These are phyloP conservation scores for Firmiana major DNA, from an alignment of 345 rosid genomes.

Conservation along the genomic window DNA sequence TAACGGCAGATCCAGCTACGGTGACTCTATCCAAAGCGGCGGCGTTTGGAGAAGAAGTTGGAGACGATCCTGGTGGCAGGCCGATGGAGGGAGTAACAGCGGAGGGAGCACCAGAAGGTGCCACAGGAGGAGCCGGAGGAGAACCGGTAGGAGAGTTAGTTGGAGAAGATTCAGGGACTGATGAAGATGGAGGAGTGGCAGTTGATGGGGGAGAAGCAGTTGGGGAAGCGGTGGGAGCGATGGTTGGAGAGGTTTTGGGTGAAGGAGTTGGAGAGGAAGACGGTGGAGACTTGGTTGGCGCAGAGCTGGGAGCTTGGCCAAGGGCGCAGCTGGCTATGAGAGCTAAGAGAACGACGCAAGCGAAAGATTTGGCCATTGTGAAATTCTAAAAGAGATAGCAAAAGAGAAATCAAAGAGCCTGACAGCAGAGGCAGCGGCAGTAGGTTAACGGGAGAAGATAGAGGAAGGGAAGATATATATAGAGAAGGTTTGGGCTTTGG, in stretches of 20 bases:
- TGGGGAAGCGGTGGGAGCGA: conserved; percentile 1
- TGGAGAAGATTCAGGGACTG: conserved; percentile 13
- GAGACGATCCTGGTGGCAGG: neutral
- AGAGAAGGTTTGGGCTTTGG: neutral
- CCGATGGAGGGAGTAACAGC: neutral
- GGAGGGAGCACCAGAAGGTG: conserved; percentile 16
- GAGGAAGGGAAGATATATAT: conserved; percentile 18
- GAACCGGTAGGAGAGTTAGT: conserved; percentile 15
- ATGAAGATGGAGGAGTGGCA: conserved; percentile 9
- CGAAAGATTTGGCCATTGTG: conserved; percentile 49
- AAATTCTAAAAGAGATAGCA: neutral
- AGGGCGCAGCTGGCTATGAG: conserved; percentile 46
- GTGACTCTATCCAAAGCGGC: conserved; percentile 40
- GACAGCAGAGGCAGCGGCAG: neutral
- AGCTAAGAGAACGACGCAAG: conserved; percentile 38
- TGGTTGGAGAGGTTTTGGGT: conserved; percentile 20
- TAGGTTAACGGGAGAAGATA: conserved; percentile 7
- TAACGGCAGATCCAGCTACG: conserved; percentile 33
- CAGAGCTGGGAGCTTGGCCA: conserved; percentile 58
- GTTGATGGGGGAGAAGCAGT: conserved; percentile 7
- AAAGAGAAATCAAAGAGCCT: neutral
- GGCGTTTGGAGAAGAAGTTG: conserved; percentile 14
- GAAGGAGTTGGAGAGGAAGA: conserved; percentile 16
- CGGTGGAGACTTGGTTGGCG: conserved; percentile 49
- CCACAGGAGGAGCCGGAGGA: conserved; percentile 25